These are phyloP conservation scores for Rhodofomes roseus DNA, from an alignment of 1,284 basidiomycete genomes.

Conservation along the genomic window DNA sequence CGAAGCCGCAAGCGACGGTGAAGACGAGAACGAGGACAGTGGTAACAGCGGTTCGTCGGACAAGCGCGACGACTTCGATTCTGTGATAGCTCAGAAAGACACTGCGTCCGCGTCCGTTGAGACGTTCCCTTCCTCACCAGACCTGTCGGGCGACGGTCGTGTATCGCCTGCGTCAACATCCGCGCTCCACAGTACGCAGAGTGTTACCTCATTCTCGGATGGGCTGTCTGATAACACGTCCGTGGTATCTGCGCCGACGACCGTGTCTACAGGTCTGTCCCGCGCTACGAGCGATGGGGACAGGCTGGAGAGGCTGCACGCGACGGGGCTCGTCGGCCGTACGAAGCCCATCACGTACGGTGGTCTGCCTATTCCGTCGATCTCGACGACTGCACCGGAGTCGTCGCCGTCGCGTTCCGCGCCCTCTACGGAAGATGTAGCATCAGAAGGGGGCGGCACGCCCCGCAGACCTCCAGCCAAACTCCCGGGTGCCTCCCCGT, in stretches of 20 bases:
- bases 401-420: conserved; percentile 25
- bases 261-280: conserved; percentile 15
- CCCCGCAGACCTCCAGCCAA: conserved; percentile 8
- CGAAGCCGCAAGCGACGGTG: conserved; percentile 29
- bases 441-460: background rate
- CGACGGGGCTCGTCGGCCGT: background rate
- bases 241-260: conserved; percentile 26
- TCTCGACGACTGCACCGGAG: conserved; percentile 49
- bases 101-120: conserved; percentile 3
- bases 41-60: conserved; percentile 2
- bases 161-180: conserved; percentile 30
- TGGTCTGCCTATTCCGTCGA: conserved; percentile 46
- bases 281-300: background rate
- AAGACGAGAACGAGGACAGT: conserved; percentile 5
- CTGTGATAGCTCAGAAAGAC: background rate
- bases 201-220: conserved; percentile 18
- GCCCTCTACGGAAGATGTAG: background rate
- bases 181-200: conserved; percentile 16
- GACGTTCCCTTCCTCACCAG: conserved; percentile 17
- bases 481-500: conserved; percentile 13
- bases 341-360: conserved; percentile 25
- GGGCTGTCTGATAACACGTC: conserved; percentile 21
- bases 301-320: background rate
- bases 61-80: background rate
- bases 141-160: conserved; percentile 13